A percentile compares a stretch with the other conserved stretches of the same genome.
These are phyloP conservation scores for Sanghuangporus weigelae DNA, from an alignment of 1,284 basidiomycete genomes.

Conservation along the genomic window DNA sequence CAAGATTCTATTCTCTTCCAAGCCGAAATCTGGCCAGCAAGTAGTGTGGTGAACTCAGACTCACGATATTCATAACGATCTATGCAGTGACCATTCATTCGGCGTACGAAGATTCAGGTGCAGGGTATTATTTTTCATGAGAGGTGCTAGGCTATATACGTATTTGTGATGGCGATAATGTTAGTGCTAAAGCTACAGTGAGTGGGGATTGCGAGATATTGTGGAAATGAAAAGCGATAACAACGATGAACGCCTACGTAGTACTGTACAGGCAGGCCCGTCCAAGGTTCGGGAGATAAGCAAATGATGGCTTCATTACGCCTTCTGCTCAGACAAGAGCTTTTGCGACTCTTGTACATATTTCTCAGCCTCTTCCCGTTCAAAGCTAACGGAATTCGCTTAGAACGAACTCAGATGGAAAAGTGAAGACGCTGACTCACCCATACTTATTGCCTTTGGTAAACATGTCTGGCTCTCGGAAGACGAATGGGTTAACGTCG, in stretches of 20 bases:
- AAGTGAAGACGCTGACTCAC: slow-evolving; percentile 38
- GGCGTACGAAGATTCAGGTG: no score
- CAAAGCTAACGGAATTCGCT: slow-evolving; percentile 49
- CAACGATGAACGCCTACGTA: background rate
- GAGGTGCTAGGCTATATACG: no score
- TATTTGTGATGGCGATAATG: no score
- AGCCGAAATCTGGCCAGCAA: no score
- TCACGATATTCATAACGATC: no score
- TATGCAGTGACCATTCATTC: no score
- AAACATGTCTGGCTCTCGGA: slow-evolving; percentile 84
- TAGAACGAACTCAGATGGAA: slow-evolving; percentile 14
- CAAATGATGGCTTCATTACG: background rate
- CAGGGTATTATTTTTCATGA: no score
- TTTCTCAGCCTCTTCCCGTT: slow-evolving; percentile 65
- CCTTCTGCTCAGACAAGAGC: slow-evolving; percentile 4
- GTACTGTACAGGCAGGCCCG: no score
- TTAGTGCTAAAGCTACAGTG: background rate
- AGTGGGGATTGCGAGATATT: background rate
- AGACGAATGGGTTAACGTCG: slow-evolving; percentile 89
- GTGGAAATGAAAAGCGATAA: background rate
- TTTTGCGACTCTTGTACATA: slow-evolving; percentile 52
- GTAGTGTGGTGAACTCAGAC: no score
- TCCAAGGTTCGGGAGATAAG: no score
- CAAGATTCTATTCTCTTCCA: no score
- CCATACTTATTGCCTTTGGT: slow-evolving; percentile 71